Percentiles rank a stretch among this genome's conserved stretches.
Conservation (phyloP, 2,329 filamentous ascomycete species). For the Trichoderma pleuroti region DNA sequence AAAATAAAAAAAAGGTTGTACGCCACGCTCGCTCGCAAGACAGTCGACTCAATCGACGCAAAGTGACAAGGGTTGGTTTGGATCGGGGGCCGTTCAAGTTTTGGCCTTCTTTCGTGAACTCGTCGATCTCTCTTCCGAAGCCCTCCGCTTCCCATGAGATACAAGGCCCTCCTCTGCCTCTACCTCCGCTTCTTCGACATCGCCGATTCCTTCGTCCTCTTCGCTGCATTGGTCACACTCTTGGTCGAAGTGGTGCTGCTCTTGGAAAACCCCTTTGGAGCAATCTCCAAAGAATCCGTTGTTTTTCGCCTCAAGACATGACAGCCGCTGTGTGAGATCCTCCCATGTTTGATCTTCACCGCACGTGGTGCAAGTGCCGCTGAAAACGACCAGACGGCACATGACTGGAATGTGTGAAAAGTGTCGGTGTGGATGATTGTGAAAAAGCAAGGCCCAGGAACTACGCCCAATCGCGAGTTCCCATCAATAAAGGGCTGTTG, state of each 20-base stretch:
- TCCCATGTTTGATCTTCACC: constrained; percentile 40
- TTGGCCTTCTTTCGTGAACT: constrained; percentile 32
- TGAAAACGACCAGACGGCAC: constrained; percentile 47
- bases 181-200: constrained; percentile 28
- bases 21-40: not conserved
- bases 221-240: constrained; percentile 45
- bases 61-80: not conserved
- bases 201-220: constrained; percentile 42
- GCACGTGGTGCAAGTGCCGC: constrained; percentile 44
- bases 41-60: not conserved
- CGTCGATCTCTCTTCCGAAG: constrained; percentile 21
- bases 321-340: constrained; percentile 44
- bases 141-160: constrained; percentile 21
- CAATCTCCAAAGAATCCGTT: constrained; percentile 44
- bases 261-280: constrained; percentile 37
- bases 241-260: constrained; percentile 46
- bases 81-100: constrained; percentile 24
- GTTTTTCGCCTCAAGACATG: constrained; percentile 50
- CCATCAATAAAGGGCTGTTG: not conserved
- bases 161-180: not conserved
- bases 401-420: constrained; percentile 28
- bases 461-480: not conserved
- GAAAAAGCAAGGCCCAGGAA: not conserved
- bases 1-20: not conserved
- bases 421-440: not conserved